These are phyloP conservation scores for Corrigiola litoralis DNA, from an alignment of 179 eudicot genomes.

Conservation along the genomic window DNA sequence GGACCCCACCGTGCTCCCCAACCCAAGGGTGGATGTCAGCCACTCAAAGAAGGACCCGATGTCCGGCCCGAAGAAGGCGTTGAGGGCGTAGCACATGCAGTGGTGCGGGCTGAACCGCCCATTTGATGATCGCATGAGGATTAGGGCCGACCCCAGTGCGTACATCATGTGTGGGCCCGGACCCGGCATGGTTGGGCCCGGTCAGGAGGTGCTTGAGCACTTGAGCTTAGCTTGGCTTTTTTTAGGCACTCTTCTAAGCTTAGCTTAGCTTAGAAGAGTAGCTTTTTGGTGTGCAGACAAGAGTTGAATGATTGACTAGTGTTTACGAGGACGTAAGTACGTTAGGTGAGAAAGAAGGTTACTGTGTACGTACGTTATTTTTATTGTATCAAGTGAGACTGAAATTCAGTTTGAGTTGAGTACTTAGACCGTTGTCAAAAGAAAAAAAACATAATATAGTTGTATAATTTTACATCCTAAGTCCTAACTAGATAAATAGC, in stretches of 20 bases:
- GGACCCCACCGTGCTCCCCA: slow-evolving; percentile 39
- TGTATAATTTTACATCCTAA: no score
- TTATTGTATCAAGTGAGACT: no score
- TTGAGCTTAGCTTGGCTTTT: background rate
- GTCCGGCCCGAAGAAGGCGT: slow-evolving; percentile 96
- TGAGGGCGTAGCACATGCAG: slow-evolving; percentile 65
- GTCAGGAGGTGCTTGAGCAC: no score
- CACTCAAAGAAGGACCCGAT: slow-evolving; percentile 85
- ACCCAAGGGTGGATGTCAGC: slow-evolving; percentile 52
- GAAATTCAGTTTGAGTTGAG: no score
- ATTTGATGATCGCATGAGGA: slow-evolving; percentile 45
- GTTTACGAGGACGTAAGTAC: no score
- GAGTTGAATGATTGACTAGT: no score
- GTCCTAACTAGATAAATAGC: no score
- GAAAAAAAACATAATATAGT: no score
- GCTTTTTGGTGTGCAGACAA: background rate
- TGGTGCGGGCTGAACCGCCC: slow-evolving; percentile 89
- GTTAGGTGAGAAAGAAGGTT: no score
- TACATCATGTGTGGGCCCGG: slow-evolving; percentile 96
- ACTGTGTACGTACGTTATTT: no score
- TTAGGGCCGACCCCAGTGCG: slow-evolving; percentile 60
- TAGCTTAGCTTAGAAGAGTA: background rate
- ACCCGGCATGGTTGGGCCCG: slow-evolving; percentile 69
- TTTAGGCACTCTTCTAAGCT: no score
- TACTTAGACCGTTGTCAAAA: no score